Conservation (phyloP, 345 rosid species). For the Euphorbia lathyris region DNA sequence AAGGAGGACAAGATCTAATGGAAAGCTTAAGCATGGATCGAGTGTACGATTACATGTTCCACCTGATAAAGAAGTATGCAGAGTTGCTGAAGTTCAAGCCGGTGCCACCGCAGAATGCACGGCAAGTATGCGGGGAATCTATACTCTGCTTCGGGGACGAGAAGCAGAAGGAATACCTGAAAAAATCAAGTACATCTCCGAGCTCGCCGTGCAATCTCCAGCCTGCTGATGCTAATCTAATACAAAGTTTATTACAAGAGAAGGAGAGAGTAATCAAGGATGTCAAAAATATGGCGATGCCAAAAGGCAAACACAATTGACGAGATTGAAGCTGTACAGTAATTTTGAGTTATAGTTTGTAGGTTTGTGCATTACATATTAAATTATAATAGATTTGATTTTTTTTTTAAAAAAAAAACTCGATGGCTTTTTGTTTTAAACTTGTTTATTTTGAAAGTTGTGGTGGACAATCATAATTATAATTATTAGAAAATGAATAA, state of each 20-base stretch:
- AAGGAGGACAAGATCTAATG: slow-evolving; percentile 73
- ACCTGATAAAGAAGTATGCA: slow-evolving; percentile 70
- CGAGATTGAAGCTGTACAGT: background rate
- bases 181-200: slow-evolving; percentile 38
- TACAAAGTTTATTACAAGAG: slow-evolving; percentile 36
- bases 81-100: slow-evolving; percentile 78
- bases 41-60: slow-evolving; percentile 83
- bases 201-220: slow-evolving; percentile 54
- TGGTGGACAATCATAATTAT: no score
- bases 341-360: background rate
- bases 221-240: slow-evolving; percentile 25
- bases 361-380: background rate
- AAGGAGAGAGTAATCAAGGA: slow-evolving; percentile 45
- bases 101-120: slow-evolving; percentile 58
- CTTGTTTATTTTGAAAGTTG: no score
- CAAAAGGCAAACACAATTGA: background rate
- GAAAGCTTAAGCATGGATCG: slow-evolving; percentile 61
- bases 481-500: no score
- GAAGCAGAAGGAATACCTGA: slow-evolving; percentile 48
- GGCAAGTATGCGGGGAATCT: slow-evolving; percentile 63
- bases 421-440: background rate
- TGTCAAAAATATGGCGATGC: slow-evolving; percentile 40
- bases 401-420: no score
- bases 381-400: background rate
- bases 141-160: slow-evolving; percentile 72